Evolutionary conservation across 2,329 filamentous ascomycete species (phyloP).

Genomic region (Arthrobotrys pseudoclavata): DNA sequence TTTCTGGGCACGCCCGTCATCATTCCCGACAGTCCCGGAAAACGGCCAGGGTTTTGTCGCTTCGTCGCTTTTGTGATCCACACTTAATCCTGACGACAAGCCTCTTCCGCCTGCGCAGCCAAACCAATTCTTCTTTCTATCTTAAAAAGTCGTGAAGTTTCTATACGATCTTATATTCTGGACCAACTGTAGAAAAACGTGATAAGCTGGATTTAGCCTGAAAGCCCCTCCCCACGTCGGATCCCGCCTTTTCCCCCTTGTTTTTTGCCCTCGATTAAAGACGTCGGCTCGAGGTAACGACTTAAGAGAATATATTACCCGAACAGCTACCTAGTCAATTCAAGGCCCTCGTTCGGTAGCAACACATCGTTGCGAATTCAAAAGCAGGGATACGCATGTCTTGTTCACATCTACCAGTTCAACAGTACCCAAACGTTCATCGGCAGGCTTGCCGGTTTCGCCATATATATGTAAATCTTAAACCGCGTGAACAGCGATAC

Average conservation of each 20-base stretch:
- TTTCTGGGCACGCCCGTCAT: conserved; percentile 42
- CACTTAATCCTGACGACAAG: conserved; percentile 45
- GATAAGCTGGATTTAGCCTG: conserved; percentile 43
- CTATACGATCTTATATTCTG: conserved; percentile 16
- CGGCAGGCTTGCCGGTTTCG: conserved; percentile 37
- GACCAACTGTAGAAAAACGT: conserved; percentile 13
- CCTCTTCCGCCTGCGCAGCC: conserved; percentile 1
- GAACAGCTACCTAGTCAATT: conserved; percentile 13
- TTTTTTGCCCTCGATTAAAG: conserved; percentile 4
- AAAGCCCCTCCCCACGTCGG: too few relatives aligned
- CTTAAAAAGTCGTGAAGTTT: not conserved
- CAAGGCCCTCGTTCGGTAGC: conserved; percentile 1
- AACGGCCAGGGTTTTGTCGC: conserved; percentile 13
- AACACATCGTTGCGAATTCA: conserved; percentile 28
- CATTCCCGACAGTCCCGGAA: conserved; percentile 53
- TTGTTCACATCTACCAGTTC: conserved; percentile 18
- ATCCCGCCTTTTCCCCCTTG: conserved; percentile 1
- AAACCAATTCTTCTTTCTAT: not conserved
- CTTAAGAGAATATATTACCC: conserved; percentile 36
- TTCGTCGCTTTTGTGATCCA: conserved; percentile 14
- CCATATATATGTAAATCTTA: not conserved
- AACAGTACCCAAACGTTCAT: not conserved
- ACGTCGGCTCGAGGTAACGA: conserved; percentile 12
- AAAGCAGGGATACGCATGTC: conserved; percentile 29
- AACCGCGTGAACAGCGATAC: not conserved